Base-by-base conservation (phyloP, 257 asterid genomes). In the Solanum habrochaites region DNA sequence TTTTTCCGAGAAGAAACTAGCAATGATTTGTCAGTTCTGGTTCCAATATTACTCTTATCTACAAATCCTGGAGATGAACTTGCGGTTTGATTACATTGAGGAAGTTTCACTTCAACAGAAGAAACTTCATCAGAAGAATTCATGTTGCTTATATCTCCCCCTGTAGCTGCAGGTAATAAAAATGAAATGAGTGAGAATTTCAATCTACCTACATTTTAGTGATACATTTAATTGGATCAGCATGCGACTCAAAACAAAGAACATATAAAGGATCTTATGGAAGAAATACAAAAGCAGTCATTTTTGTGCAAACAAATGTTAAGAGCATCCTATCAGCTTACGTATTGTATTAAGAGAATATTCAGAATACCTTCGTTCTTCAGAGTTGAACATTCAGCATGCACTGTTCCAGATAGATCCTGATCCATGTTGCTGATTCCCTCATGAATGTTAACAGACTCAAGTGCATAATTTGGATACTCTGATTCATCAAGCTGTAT, bases 401-500 rank as follows among this genome's bases (percentile, higher is more conserved):
- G 85, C 42, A 82, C 67, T 70, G 85, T 83, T 52, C 71, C 89
- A 83, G 91, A 90, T 85, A 70, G 71, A 86, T 75, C 85, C 45
- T 27, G 87, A 75, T 85, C 83, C 64, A 69, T 73, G 82, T 47
- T 85, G 69, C 78, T 83, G 87, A 81, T 85, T 87, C 86, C 93
- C 60, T 67, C 60, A 67, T 73, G 85, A 85, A 37, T 25, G 83
- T 12, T 64, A n/a, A 81, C 71, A 85, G 90, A 89, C 35, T 86
- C 91, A 49, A 86, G 64, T 16, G 89, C 78, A 64, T 92, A 89
- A 87, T 47, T 88, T 71, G 88, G 85, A 82, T 86, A 60, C 45
- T 75, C 88, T 21, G 91, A 70, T 64, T 94, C 96, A 81, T 90
- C 92, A 11, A 85, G 81, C 82, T 89, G 88, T 64, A 90, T 16